phyloP scores from a whole-genome alignment of 768 basidiomycete genomes.

The Porpolomopsis calyptriformis region DNA sequence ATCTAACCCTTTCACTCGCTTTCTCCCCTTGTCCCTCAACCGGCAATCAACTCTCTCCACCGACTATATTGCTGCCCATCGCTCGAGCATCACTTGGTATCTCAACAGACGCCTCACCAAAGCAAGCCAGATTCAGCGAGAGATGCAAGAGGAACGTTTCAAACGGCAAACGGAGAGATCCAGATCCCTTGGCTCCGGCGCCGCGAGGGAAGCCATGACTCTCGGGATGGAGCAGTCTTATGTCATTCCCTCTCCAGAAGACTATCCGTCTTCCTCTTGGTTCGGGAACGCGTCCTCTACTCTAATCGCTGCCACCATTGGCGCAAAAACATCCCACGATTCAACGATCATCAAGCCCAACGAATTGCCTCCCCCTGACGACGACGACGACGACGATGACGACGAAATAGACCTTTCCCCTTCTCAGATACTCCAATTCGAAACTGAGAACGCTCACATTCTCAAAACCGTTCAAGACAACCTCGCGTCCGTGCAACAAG shows the following conservation, averaged over 20 bases:
- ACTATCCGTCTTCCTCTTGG: constrained; percentile 25
- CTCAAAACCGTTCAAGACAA: constrained; percentile 77
- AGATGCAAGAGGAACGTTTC: constrained; percentile 90
- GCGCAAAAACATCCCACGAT: constrained; percentile 29
- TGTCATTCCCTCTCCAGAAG: not conserved
- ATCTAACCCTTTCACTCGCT: constrained; percentile 52
- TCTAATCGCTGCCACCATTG: constrained; percentile 52
- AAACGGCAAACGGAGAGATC: constrained; percentile 80
- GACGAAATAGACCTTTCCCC: constrained; percentile 75
- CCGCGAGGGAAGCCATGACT: constrained; percentile 49
- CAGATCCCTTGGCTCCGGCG: constrained; percentile 73
- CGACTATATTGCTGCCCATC: constrained; percentile 82
- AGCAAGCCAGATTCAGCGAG: constrained; percentile 67
- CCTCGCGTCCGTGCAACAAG: constrained; percentile 81
- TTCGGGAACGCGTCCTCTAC: constrained; percentile 48
- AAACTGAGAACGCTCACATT: constrained; percentile 82
- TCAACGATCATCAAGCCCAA: constrained; percentile 15
- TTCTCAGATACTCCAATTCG: constrained; percentile 88
- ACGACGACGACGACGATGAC: constrained; percentile 61
- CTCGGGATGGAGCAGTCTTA: constrained; percentile 19
- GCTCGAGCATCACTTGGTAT: constrained; percentile 87
- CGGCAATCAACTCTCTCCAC: constrained; percentile 46
- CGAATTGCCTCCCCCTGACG: constrained; percentile 20
- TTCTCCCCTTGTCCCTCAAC: constrained; percentile 62
- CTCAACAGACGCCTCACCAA: constrained; percentile 73